Percentiles rank a stretch among this genome's conserved stretches.
These are phyloP conservation scores for Mitragyna speciosa DNA, from an alignment of 257 asterid species.

Conservation along the genomic window DNA sequence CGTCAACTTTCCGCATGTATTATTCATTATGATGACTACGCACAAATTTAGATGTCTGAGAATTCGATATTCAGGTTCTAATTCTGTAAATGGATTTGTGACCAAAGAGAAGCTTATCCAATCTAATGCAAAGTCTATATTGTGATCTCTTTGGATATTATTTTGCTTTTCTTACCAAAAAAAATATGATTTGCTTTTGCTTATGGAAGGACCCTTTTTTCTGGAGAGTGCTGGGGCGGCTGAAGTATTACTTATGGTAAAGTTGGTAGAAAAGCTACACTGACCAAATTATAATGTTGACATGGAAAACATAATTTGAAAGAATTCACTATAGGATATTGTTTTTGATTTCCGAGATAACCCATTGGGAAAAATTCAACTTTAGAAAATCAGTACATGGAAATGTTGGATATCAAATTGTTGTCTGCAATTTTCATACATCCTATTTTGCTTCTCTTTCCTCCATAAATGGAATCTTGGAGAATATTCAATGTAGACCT, in stretches of 20 bases:
- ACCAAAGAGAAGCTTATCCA: background rate
- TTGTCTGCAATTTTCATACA: background rate
- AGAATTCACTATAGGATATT: too few species aligned
- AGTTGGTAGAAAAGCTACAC: background rate
- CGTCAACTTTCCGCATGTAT: background rate
- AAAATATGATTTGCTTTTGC: background rate
- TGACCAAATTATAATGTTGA: background rate
- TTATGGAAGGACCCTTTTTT: background rate
- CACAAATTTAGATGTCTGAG: background rate
- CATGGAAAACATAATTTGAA: background rate
- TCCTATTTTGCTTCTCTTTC: background rate
- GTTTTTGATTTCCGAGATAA: background rate
- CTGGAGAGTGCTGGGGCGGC: background rate
- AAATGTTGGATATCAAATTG: background rate
- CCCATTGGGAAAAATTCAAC: too few species aligned
- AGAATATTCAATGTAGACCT: background rate
- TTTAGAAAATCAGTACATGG: background rate
- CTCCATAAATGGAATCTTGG: background rate
- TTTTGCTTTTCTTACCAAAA: background rate
- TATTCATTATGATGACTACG: background rate
- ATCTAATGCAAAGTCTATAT: background rate
- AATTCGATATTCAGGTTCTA: background rate
- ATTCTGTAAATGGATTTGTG: background rate
- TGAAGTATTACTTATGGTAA: background rate
- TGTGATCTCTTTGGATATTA: background rate